Base-by-base conservation (phyloP, 208 protist genomes). In the Trypanosoma mega region DNA sequence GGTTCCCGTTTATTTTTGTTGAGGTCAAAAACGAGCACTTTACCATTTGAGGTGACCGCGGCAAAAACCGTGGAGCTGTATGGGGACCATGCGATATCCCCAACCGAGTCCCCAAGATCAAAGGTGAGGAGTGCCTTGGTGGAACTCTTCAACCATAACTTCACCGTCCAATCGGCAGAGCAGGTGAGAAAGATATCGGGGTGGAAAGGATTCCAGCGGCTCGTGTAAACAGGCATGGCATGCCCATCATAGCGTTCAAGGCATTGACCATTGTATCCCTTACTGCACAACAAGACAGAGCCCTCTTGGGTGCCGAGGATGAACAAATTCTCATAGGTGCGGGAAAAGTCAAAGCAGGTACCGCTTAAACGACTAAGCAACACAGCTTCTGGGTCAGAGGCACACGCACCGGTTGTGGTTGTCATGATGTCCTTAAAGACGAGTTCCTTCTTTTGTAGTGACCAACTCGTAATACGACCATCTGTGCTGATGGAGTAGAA, bases 221-320 rank as follows among this genome's bases (percentile, higher is more conserved):
- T 87, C 23, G 90, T 82, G 82, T 99, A 98, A 16, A 99, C 90
- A 5, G 92, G 84, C 86, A 97, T 96, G 68, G 85, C 82, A 76
- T 97, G 91, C 2, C 92, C 93, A 23, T 93, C 86, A 72, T 98
- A 99, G 16, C 85, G 93, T 61, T 94, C 82, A 20, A 98, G 64
- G 65, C 96, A 98, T 75, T 98, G 89, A 16, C 85, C 92, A 71
- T 93, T 98, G 85, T 98, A 97, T 2, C 83, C 80, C 63, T 96
- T 97, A n/a, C 92, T 98, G 87, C 96, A 99, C 31, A 96, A 91
- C 66, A 97, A 78, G 60, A 99, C 85, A 37, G 73, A 59, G 24
- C 97, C 98, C 71, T 99, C 97, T 68, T 99, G 96, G 11, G 97
- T 98, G 36, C 98, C 98, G 16, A 98, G 85, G 18, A 99, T 80